Base-by-base conservation (phyloP, 768 basidiomycete genomes). In the Leccinum arenicola region DNA sequence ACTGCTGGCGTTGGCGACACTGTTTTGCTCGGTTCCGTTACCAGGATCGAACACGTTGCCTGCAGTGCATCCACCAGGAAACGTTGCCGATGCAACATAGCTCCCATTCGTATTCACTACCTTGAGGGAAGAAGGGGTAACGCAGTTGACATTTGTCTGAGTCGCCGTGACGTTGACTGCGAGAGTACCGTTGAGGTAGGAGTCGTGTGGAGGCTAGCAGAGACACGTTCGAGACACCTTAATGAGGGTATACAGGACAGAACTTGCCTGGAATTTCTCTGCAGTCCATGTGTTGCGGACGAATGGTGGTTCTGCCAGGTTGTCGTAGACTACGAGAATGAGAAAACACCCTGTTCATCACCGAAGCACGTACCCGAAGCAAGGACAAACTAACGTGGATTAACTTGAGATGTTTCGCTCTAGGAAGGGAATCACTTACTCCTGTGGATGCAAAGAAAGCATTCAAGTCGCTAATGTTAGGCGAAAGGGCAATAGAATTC, bases 381-480 rank as follows among this genome's bases (percentile, higher is more conserved):
- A 12, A 69, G 60, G 25, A 58, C 58, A 61, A 70, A 73, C 73
- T 73, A 38, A 78, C 69, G 4, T 77, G 77, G 6, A 7, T 36
- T 65, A 10, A 63, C 55, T 49, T 1, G 4, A 21, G 33, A 56
- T 50, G 6, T 36, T 54, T 7, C 27, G 48, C 15, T 50, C 45
- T 25, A 45, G 10, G 1, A 48, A 56, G 49, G 7, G 48, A 19
- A 57, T 15, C 23, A 73, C 79, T 59, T 61, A 80, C 81, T 50
- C 87, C 87, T 8, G 84, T 80, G 8, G 86, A 83, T 27, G 86
- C 83, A 10, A 82, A 72, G 65, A 87, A 88, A 17, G 78, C 77
- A 47, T 80, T 81, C 50, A 88, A 64, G 8, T 78, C 68, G 19
- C 66, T 56, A 17, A 82, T 71, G 58, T 78, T 75, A 4, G 80